Evolutionary conservation across 441 rosid genomes (phyloP).

Genomic region (Corymbia calophylla): DNA sequence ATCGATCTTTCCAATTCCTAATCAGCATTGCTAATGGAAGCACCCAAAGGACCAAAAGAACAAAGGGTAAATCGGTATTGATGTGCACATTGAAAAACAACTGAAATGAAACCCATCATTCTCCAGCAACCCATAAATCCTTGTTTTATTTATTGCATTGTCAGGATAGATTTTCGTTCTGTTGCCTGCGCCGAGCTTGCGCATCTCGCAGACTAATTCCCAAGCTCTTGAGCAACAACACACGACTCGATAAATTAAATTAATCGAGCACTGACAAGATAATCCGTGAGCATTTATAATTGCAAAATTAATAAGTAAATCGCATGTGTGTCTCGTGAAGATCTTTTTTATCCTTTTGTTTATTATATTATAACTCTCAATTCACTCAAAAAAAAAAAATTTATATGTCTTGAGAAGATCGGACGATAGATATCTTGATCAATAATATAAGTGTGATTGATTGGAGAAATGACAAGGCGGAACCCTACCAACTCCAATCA

Average conservation of each 20-base stretch:
- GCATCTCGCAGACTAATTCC: not conserved
- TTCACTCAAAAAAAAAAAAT: too few species aligned
- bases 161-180: not conserved
- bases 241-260: not conserved
- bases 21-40: not conserved
- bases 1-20: not conserved
- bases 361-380: too few species aligned
- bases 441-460: not conserved
- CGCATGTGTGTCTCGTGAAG: not conserved
- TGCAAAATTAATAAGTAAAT: not conserved
- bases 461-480: not conserved
- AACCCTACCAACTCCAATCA: not conserved
- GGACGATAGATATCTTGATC: not conserved
- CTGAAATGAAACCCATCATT: not conserved
- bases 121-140: not conserved
- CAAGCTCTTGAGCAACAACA: not conserved
- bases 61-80: not conserved
- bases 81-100: not conserved
- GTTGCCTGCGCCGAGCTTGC: not conserved
- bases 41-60: not conserved
- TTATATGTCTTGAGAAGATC: too few species aligned
- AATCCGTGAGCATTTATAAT: not conserved
- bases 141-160: not conserved
- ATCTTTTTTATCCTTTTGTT: not conserved
- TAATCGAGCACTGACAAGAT: not conserved